Evolutionary conservation across 331 rosid species (phyloP), one percentile per base, ranked within the genome.

Genomic region (Malus hybrid): DNA sequence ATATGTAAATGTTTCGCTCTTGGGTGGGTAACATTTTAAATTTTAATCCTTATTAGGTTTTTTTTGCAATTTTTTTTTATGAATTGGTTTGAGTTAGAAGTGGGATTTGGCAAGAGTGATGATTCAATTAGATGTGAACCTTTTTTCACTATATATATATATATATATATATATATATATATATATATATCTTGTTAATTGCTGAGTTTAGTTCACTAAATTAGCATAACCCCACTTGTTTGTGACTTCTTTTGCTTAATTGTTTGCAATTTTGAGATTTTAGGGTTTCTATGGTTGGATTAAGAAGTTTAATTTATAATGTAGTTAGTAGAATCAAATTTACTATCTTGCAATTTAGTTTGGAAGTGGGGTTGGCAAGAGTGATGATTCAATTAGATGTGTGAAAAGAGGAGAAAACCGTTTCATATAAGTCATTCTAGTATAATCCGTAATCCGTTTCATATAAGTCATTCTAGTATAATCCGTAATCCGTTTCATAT

Each of bases 341-440:
- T 39, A 10, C 46, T 9, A 39, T 39, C 46, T 10, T 14, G 56
- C 56, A 50, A 50, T 50, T 15, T 50, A 12, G 7, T 50, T 50
- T 52, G 53, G 55, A 39, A 39, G 6, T 62, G 55, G 57, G 65
- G 28, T 63, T 82, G 64, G 82, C 88, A 81, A 78, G 93, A 19
- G 75, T 87, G 91, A 87, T 86, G 91, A 88, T 28, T 88, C 93
- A 87, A 88, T 87, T 87, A 91, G 92, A 91, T 87, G 89, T 44
- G 85, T 81, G 87, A 83, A 81, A 84, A 77, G 73, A 39, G 44
- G 76, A 53, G 71, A 53, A 20, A 6, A 26, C 56, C 28, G 29
- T 28, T 28, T 28, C 29, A 28, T 28, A 28, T 28, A 28, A 28
- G 29, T 28, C 29, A 28, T 28, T 28, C 29, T 28, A 28, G 6